Evolutionary conservation across 768 basidiomycete genomes (phyloP).

Genomic region (Russula emetica): DNA sequence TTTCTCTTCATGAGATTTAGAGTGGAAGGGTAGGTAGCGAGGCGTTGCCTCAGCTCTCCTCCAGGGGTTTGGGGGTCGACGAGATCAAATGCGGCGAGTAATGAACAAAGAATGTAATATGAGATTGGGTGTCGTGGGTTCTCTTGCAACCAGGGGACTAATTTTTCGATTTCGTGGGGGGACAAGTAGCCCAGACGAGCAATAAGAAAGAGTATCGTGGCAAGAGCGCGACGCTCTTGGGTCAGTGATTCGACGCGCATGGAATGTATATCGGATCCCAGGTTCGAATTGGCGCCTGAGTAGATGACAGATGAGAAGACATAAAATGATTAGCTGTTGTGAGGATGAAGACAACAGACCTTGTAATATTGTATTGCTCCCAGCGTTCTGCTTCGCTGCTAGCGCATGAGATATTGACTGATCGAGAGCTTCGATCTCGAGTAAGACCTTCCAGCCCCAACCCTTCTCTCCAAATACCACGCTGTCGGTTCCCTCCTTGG

Average conservation of each 20-base stretch:
- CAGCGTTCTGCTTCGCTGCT: slow-evolving; percentile 57
- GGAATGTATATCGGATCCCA: slow-evolving; percentile 64
- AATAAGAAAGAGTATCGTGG: slow-evolving; percentile 57
- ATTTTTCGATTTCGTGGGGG: slow-evolving; percentile 53
- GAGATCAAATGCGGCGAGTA: slow-evolving; percentile 64
- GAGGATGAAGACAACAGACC: slow-evolving; percentile 38
- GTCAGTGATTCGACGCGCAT: slow-evolving; percentile 69
- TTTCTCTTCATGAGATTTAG: slow-evolving; percentile 59
- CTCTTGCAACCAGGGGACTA: slow-evolving; percentile 67
- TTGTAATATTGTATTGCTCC: slow-evolving; percentile 54
- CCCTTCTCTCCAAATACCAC: slow-evolving; percentile 36
- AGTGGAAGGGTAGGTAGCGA: slow-evolving; percentile 46
- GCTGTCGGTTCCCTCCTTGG: slow-evolving; percentile 32
- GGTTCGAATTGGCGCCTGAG: slow-evolving; percentile 41
- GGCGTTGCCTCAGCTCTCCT: slow-evolving; percentile 44
- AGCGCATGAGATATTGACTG: slow-evolving; percentile 51
- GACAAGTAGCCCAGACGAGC: slow-evolving; percentile 59
- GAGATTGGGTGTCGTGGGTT: slow-evolving; percentile 66
- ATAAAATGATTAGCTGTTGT: no score
- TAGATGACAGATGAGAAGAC: background rate
- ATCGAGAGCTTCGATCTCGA: slow-evolving; percentile 59
- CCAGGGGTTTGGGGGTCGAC: slow-evolving; percentile 49
- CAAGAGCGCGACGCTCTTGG: slow-evolving; percentile 67
- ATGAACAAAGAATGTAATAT: slow-evolving; percentile 61
- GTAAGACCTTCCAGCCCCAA: slow-evolving; percentile 54